These are phyloP conservation scores for Butyriboletus loyo DNA, from an alignment of 768 basidiomycete genomes.

Conservation along the genomic window DNA sequence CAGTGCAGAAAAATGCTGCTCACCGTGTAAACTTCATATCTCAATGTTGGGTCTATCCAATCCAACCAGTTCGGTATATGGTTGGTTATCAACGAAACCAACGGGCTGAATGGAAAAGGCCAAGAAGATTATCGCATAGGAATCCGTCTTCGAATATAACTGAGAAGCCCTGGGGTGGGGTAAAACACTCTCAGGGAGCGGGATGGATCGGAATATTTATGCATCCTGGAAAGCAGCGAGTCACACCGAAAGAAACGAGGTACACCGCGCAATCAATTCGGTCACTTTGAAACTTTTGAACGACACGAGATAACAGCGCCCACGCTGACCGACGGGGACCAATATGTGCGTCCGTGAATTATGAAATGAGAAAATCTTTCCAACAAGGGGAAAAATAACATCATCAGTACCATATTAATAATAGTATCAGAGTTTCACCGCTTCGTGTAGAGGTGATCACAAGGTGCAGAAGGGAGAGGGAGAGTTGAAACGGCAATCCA, in stretches of 20 bases:
- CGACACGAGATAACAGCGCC: conserved; percentile 1
- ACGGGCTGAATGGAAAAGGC: no score
- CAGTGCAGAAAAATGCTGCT: conserved; percentile 12
- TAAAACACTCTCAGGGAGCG: not conserved
- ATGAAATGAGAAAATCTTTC: conserved; percentile 1
- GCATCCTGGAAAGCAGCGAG: conserved; percentile 3
- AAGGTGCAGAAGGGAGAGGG: not conserved
- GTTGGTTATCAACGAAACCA: not conserved
- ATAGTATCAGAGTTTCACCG: no score
- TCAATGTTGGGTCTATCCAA: not conserved
- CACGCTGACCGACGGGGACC: not conserved
- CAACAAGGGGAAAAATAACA: not conserved
- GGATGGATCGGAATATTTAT: conserved; percentile 10
- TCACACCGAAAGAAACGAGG: not conserved
- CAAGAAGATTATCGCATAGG: no score
- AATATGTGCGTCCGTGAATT: not conserved
- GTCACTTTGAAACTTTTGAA: conserved; percentile 14
- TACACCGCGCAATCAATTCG: not conserved
- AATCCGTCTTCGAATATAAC: not conserved
- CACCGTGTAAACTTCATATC: conserved; percentile 62
- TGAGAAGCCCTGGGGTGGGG: not conserved
- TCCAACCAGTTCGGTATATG: not conserved
- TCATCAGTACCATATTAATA: no score
- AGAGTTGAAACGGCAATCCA: not conserved
- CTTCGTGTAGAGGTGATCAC: no score